Percentiles rank a stretch among this genome's conserved stretches.
These are phyloP conservation scores for Pugionium dolabratum DNA, from an alignment of 345 rosid genomes.

Conservation along the genomic window DNA sequence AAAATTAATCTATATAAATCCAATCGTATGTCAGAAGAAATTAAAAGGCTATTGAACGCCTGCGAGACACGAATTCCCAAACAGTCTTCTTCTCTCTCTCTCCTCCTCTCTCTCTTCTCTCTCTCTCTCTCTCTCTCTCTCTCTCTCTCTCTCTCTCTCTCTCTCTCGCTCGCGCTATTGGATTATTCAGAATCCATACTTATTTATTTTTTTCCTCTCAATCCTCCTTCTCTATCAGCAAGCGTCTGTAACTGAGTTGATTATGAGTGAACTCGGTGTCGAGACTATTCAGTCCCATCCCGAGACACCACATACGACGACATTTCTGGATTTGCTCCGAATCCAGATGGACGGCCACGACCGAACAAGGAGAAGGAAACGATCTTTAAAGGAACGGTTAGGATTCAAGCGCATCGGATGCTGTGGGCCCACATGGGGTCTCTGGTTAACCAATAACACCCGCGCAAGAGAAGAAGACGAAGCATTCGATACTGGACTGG, in stretches of 20 bases:
- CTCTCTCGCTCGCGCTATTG: constrained; percentile 1
- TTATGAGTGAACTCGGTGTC: constrained; percentile 54
- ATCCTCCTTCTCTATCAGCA: neutral
- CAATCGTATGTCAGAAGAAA: constrained; percentile 16
- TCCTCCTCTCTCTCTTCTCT: too few species aligned
- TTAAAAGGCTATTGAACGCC: constrained; percentile 18
- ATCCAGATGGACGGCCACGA: constrained; percentile 52
- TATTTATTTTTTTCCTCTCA: neutral
- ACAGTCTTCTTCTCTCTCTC: too few species aligned
- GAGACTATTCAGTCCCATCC: constrained; percentile 49
- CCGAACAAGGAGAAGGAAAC: constrained; percentile 44
- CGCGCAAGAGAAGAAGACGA: constrained; percentile 44
- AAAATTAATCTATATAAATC: neutral
- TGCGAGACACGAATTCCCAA: constrained; percentile 6
- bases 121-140: too few species aligned
- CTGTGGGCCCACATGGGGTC: constrained; percentile 67
- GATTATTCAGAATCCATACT: neutral
- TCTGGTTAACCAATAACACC: constrained; percentile 40
- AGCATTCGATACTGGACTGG: constrained; percentile 27
- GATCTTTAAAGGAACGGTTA: constrained; percentile 60
- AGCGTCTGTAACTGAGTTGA: constrained; percentile 10
- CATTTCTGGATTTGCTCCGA: constrained; percentile 55
- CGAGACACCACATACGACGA: constrained; percentile 36
- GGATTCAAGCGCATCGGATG: constrained; percentile 65
- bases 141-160: too few species aligned